Evolutionary conservation across 306 rosid species (phyloP).

Genomic region (Rosa multiflora): DNA sequence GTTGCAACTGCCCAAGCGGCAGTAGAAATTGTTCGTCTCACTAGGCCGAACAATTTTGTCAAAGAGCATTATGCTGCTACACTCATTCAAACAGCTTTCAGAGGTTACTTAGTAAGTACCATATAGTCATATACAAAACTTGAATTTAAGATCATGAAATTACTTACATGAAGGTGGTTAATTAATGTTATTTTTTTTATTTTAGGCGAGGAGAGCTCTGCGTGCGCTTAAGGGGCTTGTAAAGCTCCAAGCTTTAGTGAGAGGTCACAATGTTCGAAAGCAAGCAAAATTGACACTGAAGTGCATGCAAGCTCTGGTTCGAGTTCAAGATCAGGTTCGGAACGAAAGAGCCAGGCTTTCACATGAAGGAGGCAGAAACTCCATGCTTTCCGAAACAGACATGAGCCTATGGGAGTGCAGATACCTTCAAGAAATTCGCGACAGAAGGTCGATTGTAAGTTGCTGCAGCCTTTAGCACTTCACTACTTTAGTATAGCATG

Average conservation of each 20-base stretch:
- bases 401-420: constrained; percentile 21
- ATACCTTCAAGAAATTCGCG: constrained; percentile 23
- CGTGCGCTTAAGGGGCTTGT: constrained; percentile 38
- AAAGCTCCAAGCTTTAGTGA: constrained; percentile 38
- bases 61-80: constrained; percentile 23
- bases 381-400: constrained; percentile 25
- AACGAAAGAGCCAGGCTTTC: constrained; percentile 38
- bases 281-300: constrained; percentile 30
- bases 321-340: constrained; percentile 34
- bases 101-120: constrained; percentile 37
- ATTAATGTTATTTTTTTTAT: not conserved
- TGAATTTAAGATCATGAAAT: not conserved
- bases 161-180: not conserved
- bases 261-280: constrained; percentile 35
- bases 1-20: constrained; percentile 30
- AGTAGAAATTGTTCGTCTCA: constrained; percentile 24
- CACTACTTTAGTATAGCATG: not conserved
- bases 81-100: constrained; percentile 36
- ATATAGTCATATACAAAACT: not conserved
- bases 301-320: constrained; percentile 38
- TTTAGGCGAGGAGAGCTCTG: constrained; percentile 37
- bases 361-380: constrained; percentile 29
- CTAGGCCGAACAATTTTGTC: constrained; percentile 12
- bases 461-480: constrained; percentile 9
- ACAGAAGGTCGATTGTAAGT: constrained; percentile 27